Base-by-base conservation (phyloP, 495 filamentous ascomycete species). In the Penicillium soppii region DNA sequence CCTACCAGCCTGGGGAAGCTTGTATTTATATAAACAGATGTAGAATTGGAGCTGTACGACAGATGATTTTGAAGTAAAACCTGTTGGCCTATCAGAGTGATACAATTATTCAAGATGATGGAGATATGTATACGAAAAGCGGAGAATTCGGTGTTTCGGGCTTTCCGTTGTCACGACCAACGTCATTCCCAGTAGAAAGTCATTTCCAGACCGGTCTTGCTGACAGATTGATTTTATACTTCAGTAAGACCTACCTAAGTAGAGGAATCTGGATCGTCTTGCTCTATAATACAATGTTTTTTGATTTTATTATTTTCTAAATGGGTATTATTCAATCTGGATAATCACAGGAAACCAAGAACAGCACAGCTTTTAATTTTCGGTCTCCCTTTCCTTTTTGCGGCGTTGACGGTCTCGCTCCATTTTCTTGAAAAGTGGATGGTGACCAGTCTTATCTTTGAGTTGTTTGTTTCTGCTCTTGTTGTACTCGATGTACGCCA, bases 401-500 rank as follows among this genome's bases (percentile, higher is more conserved):
- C 79, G 71, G 68, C 79, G 85, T 58, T 73, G 80, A 47, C 85
- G 82, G 54, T 96, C 90, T 50, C 89, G 81, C 45, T 84, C 75
- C 54, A 96, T 70, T 72, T 96, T 95, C 68, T 84, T 87, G 69
- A 97, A 95, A 63, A 89, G 79, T 4, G 77, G 70, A 59, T 83
- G 84, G 55, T 80, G 76, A 7, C 57, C 65, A 13, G 47, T 61
- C 54, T 90, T 89, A 43, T 85, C 84, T 74, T 89, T 92, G 62
- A 92, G 81, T 63, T 95, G 85, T 70, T 89, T 91, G 59, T 90
- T 90, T 53, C 74, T 74, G 61, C 81, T 86, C 75, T 78, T 85
- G 58, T 87, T 86, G 62, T 86, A 86, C 70, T 98, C 95, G 45
- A 92, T 86, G 65, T 97, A 97, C 22, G 92, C 92, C 92, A 97